Base-by-base conservation (phyloP, 805 yeast genomes). In the Kodamaea kakaduensis region DNA sequence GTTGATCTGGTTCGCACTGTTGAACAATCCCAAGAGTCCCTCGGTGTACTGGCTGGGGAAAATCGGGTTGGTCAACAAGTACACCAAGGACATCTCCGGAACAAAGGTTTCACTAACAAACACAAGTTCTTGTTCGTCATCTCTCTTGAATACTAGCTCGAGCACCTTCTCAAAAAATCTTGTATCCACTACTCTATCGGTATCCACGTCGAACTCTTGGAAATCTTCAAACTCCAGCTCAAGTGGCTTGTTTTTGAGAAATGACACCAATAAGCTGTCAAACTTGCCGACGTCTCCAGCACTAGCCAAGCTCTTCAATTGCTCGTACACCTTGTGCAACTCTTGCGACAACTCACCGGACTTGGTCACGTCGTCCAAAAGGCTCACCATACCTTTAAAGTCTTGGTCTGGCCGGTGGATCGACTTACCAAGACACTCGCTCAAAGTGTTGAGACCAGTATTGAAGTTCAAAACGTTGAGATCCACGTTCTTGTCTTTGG, bases 51-150 rank as follows among this genome's bases (percentile, higher is more conserved):
- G 61, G 10, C 65, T 57, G 7, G 97, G 96, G 59, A 82, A 88
- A 13, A 86, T 61, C 12, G 96, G 96, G 61, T 90, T 95, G 2
- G 96, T 84, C 43, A 90, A 67, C 21, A 89, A 67, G 51, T 85
- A 89, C 1, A 82, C 73, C 31, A 86, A 58, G 2, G 87, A 67
- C 31, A 60, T 60, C 48, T 80, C 78, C 34, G 93, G 77, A 22
- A 72, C 47, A 38, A 69, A 66, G 12, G 48, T 52, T 9, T 48
- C 50, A 30, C 49, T 39, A 7, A 40, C 35, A 40, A 52, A 44
- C 42, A 42, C 33, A n/a, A 71, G 52, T 9, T 25, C 33, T 10
- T 31, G 26, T 42, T 46, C 44, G 9, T 38, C 32, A 7, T 40
- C 37, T 2, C 46, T 43, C 9, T 50, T 45, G 31, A 80, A 61